These are phyloP conservation scores for Populus nigra DNA, from an alignment of 345 rosid genomes.

Conservation along the genomic window DNA sequence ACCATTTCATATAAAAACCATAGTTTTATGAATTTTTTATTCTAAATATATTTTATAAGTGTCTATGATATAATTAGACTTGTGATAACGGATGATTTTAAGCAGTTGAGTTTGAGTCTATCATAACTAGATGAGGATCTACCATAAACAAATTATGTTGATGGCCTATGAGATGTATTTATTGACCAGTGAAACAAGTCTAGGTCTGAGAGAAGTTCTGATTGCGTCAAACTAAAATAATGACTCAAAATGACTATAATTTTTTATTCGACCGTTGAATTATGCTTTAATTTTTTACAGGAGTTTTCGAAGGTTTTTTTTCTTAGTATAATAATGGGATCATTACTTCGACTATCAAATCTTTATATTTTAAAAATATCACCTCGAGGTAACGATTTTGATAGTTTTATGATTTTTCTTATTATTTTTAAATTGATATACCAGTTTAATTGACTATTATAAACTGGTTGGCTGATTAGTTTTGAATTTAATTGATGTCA, in stretches of 20 bases:
- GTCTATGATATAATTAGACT: rapidly evolving
- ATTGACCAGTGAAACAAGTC: rapidly evolving
- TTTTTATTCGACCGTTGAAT: too few relatives aligned
- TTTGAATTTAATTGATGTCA: rapidly evolving
- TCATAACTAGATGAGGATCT: rapidly evolving
- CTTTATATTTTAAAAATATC: too few relatives aligned
- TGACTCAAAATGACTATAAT: rapidly evolving
- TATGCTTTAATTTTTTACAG: too few relatives aligned
- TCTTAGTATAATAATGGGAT: too few relatives aligned
- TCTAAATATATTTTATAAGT: too few relatives aligned
- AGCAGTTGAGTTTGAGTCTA: rapidly evolving
- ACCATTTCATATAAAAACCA: rapidly evolving
- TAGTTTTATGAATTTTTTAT: too few relatives aligned
- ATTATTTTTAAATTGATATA: too few relatives aligned
- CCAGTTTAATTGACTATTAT: rapidly evolving
- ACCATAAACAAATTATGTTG: rapidly evolving
- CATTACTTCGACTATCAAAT: rapidly evolving
- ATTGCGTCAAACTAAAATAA: rapidly evolving
- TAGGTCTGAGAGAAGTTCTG: rapidly evolving
- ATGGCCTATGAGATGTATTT: rapidly evolving
- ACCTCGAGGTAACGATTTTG: too few relatives aligned
- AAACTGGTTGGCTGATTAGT: rapidly evolving
- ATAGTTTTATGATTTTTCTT: too few relatives aligned
- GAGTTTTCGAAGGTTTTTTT: rapidly evolving
- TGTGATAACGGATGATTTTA: rapidly evolving